Conservation (phyloP, 768 basidiomycete genomes). For the Sporobolomyces phaffii region DNA sequence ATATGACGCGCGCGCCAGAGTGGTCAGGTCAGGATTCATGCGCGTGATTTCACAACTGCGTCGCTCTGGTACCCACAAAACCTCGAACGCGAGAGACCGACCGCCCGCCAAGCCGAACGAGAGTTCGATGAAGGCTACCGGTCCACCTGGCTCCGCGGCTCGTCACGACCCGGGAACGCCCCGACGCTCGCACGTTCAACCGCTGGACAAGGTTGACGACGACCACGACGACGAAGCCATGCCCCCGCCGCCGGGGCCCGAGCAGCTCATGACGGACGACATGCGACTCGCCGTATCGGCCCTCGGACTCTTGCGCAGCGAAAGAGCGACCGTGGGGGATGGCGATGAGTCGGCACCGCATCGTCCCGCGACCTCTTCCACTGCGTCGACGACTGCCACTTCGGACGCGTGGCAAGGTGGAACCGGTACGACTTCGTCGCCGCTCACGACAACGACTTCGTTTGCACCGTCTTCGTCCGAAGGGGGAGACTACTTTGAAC, state of each 20-base stretch:
- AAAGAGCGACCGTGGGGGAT: conserved; percentile 10
- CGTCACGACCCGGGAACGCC: too few species aligned
- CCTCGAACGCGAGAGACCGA: too few species aligned
- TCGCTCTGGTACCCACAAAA: too few species aligned
- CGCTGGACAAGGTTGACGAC: too few species aligned
- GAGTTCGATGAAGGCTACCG: too few species aligned
- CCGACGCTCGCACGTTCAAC: neutral
- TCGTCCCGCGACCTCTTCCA: neutral
- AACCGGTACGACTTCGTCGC: neutral
- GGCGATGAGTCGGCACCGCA: too few species aligned
- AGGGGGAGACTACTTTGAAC: neutral
- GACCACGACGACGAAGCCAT: too few species aligned
- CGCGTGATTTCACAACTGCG: too few species aligned
- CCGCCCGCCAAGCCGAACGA: too few species aligned
- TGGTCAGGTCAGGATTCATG: too few species aligned
- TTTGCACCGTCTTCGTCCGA: neutral
- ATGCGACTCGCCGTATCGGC: conserved; percentile 13
- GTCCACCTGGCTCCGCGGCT: too few species aligned
- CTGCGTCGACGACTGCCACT: conserved; percentile 12
- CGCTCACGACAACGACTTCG: neutral
- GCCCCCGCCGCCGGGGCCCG: neutral
- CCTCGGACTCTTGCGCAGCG: conserved; percentile 9
- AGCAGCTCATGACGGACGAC: conserved; percentile 28
- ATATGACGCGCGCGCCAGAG: too few species aligned
- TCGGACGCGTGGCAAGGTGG: conserved; percentile 22